Evolutionary conservation across 805 yeast species (phyloP), one percentile per base, ranked within the genome.

Genomic region (Ascoidea rubescens): DNA sequence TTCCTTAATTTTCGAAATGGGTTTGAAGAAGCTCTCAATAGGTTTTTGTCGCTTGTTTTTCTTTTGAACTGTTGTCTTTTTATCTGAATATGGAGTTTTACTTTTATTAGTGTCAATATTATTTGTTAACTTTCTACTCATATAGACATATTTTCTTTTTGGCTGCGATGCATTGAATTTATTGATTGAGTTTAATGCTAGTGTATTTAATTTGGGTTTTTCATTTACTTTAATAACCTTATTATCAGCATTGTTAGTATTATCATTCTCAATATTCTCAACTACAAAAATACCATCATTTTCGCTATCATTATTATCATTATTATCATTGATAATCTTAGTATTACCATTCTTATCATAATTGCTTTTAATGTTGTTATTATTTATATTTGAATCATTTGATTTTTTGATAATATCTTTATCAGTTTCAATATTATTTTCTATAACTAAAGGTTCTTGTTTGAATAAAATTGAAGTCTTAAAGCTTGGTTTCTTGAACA

Each of bases 21-120:
- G 43, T 28, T 56, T 56, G 54, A 64, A 64, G 42, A 63, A 64
- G 31, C 57, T 56, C 0, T 65, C 56, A 3, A 62, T 63, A 5
- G 59, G 37, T 4, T 48, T 52, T 53, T 61, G 64, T 8, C 55
- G 31, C 48, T 50, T 5, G 43, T 48, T 14, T 31, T 48, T 16
- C 28, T 21, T 21, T 21, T 21, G 28, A 21, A 21, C 28, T 21
- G 28, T 21, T 21, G 28, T 21, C 28, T 21, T 21, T 21, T 21
- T 21, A 21, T 21, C 28, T 21, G 3, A 21, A 21, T 21, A 21
- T 21, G 28, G 3, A 21, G 28, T 2, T 21, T 21, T 21, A 21
- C 28, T 21, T 21, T 21, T 21, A 21, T 21, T 21, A 21, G 3
- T 21, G 28, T 3, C 28, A 21, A 21, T 21, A 21, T 21, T 21